Evolutionary conservation across 139 green algal species (phyloP).

Genomic region (Haematococcus lacustris): DNA sequence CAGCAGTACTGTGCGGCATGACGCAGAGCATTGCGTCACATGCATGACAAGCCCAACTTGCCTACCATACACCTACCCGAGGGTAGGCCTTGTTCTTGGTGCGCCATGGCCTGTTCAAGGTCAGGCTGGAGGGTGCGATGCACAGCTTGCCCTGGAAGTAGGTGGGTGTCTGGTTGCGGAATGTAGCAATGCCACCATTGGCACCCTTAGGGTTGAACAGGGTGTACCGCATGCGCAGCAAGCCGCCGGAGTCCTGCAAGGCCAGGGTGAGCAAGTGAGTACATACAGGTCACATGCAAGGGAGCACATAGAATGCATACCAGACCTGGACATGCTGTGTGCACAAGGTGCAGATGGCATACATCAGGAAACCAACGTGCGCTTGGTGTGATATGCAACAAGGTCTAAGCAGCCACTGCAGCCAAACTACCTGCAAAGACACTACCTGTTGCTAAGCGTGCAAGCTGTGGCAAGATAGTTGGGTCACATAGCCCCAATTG

Average conservation of each 20-base stretch:
- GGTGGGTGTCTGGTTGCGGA: background rate
- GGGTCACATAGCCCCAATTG: background rate
- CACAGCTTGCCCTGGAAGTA: conserved; percentile 2
- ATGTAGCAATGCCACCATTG: background rate
- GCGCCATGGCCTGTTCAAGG: conserved; percentile 23
- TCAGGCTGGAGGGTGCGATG: background rate
- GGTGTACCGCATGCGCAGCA: background rate
- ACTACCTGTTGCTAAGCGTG: background rate
- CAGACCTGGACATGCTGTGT: no score
- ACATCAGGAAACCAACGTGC: no score
- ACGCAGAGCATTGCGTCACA: background rate
- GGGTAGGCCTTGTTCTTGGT: conserved; percentile 31
- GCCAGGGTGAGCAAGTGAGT: background rate
- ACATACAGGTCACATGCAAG: background rate
- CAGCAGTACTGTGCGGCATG: no score
- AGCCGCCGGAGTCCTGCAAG: background rate
- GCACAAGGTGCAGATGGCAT: no score
- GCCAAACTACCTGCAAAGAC: background rate
- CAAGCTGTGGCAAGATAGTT: no score
- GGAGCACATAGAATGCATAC: no score
- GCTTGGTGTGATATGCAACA: background rate
- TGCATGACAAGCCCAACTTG: background rate
- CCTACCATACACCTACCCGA: no score
- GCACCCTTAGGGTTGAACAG: background rate
- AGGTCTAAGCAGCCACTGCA: background rate